These are phyloP conservation scores for Komagataella pseudopastoris DNA, from an alignment of 805 yeast genomes.

Conservation along the genomic window DNA sequence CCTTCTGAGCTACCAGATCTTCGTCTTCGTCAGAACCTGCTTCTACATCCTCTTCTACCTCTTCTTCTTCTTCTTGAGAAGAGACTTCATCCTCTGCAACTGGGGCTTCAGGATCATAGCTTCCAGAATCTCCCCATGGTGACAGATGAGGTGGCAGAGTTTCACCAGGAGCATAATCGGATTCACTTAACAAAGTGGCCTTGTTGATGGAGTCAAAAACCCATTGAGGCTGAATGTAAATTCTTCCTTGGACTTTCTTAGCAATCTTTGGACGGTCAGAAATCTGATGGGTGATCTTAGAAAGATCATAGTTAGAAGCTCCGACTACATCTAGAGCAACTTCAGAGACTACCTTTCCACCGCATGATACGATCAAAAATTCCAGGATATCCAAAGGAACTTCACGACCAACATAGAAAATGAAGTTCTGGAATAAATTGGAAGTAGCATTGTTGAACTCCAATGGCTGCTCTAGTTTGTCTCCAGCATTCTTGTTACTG, in stretches of 20 bases:
- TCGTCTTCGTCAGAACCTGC: constrained; percentile 40
- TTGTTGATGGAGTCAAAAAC: constrained; percentile 83
- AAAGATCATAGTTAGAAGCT: constrained; percentile 38
- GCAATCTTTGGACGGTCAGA: constrained; percentile 80
- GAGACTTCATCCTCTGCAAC: constrained; percentile 25
- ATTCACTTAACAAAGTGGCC: constrained; percentile 59
- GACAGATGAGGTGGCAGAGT: constrained; percentile 91
- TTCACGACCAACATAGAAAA: constrained; percentile 87
- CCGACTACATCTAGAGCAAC: constrained; percentile 67
- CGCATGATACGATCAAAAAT: constrained; percentile 73
- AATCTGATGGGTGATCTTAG: constrained; percentile 80
- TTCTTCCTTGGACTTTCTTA: constrained; percentile 77
- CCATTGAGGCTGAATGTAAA: constrained; percentile 97
- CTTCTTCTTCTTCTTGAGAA: constrained; percentile 29
- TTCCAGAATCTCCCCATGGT: constrained; percentile 97
- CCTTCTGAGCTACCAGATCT: constrained; percentile 55
- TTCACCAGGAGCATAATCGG: constrained; percentile 87
- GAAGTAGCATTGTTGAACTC: constrained; percentile 45
- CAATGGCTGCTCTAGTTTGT: constrained; percentile 60
- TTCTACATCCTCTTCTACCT: constrained; percentile 34
- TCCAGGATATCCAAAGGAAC: constrained; percentile 88
- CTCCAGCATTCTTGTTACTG: constrained; percentile 50
- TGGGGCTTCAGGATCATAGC: constrained; percentile 69
- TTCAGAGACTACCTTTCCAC: constrained; percentile 80
- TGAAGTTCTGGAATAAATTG: constrained; percentile 55